Conservation (phyloP, 768 basidiomycete species). For the Atractiella rhizophila region DNA sequence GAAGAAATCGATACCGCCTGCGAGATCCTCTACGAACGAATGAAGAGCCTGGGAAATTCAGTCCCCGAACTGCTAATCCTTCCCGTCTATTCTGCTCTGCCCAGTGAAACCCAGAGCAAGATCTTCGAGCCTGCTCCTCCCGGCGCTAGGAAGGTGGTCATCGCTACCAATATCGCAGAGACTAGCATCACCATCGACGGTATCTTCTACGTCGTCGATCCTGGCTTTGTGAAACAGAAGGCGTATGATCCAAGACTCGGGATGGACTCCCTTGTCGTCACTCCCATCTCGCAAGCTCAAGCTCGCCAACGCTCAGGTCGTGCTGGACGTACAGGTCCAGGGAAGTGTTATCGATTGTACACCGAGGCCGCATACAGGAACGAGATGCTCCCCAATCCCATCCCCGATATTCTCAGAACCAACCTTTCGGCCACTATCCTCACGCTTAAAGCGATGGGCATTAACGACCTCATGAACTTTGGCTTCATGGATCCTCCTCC, state of each 20-base stretch:
- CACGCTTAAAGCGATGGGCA: slow-evolving; percentile 93
- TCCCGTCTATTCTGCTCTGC: slow-evolving; percentile 91
- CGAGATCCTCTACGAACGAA: slow-evolving; percentile 90
- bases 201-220: slow-evolving; percentile 96
- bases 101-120: slow-evolving; percentile 89
- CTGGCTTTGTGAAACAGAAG: slow-evolving; percentile 96
- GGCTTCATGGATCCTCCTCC: slow-evolving; percentile 99
- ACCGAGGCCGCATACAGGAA: slow-evolving; percentile 96
- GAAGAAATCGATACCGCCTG: slow-evolving; percentile 97
- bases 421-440: slow-evolving; percentile 80
- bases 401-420: slow-evolving; percentile 80
- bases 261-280: slow-evolving; percentile 96
- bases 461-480: slow-evolving; percentile 90
- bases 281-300: slow-evolving; percentile 96
- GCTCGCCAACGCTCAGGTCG: slow-evolving; percentile 86
- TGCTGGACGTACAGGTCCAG: slow-evolving; percentile 90
- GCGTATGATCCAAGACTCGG: slow-evolving; percentile 90
- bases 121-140: slow-evolving; percentile 97
- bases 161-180: slow-evolving; percentile 98
- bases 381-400: slow-evolving; percentile 92
- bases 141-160: slow-evolving; percentile 93
- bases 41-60: slow-evolving; percentile 96
- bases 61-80: slow-evolving; percentile 90
- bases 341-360: slow-evolving; percentile 91
- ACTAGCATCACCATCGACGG: slow-evolving; percentile 94